Evolutionary conservation across 306 rosid genomes (phyloP), one percentile per base, ranked within the genome.

Genomic region (Cucumis melo): DNA sequence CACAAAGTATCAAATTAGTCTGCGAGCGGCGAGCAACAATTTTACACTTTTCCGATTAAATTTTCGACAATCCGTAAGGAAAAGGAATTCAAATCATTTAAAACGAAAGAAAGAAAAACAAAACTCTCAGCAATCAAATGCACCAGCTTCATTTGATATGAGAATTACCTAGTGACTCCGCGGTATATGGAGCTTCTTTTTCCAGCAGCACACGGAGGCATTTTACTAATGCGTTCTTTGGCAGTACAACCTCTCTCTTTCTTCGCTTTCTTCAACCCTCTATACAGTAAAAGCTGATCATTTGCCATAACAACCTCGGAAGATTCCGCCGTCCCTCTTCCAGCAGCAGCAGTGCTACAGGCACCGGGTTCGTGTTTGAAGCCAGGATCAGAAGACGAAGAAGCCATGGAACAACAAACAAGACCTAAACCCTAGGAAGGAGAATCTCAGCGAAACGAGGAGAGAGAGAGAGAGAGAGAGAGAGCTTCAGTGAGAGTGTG

Each of bases 181-280:
- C 99, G 99, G 85, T 95, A 95, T 57, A 92, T 92, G 41, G 99
- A 95, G 83, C 99, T 95, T 23, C 99, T 88, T 86, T 95, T 92
- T 5, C 99, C 99, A 9, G 99, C 99, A 24, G 96, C 93, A 68
- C 95, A 94, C 0, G 99, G 99, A 80, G 96, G 97, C 99, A 94
- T 94, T 81, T 92, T 94, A 81, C 99, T 94, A 88, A 94, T 94
- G 54, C 99, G 87, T 68, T 94, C 99, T 80, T 94, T 94, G 41
- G 99, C 99, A 39, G 99, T 94, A 78, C 99, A 92, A 0, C 96
- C 96, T 82, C 99, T 82, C 63, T 91, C 97, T 67, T 90, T 91
- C 96, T 94, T 94, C 8, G 97, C 91, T 75, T 87, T 94, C 91
- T 92, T 94, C 82, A 92, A 51, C 20, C 97, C 99, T 81, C 95